Evolutionary conservation across 352 stramenopile species (phyloP).

Genomic region (Thalassiosira mediterranea): DNA sequence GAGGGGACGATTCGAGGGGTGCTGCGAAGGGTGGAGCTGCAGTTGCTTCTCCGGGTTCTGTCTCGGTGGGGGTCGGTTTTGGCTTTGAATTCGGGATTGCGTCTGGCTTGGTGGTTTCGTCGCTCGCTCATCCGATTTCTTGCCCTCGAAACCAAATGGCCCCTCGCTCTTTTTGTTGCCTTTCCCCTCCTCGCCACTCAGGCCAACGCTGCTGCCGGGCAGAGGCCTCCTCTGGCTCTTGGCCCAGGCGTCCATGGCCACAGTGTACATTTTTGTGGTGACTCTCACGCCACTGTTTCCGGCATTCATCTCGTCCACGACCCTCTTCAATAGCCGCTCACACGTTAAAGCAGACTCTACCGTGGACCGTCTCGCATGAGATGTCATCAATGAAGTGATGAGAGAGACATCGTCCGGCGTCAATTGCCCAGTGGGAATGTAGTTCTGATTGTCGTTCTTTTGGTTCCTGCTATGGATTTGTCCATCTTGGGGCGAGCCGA

Average conservation of each 20-base stretch:
- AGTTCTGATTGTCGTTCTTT: neutral
- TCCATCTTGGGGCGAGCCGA: conserved; percentile 12
- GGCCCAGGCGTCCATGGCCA: conserved; percentile 72
- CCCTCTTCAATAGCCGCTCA: conserved; percentile 67
- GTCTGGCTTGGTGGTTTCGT: neutral
- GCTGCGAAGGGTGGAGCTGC: conserved; percentile 16
- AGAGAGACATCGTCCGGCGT: conserved; percentile 62
- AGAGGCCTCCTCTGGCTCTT: conserved; percentile 58
- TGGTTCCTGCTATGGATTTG: neutral
- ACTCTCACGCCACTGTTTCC: conserved; percentile 51
- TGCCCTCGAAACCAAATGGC: conserved; percentile 18
- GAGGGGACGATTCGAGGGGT: neutral
- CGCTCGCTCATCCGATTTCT: neutral
- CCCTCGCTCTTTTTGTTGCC: neutral
- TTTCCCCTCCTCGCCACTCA: neutral
- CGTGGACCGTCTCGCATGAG: conserved; percentile 54
- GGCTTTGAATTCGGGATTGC: neutral
- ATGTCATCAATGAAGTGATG: conserved; percentile 63
- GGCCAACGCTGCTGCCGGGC: conserved; percentile 3
- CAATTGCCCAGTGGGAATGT: conserved; percentile 47
- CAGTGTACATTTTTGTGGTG: conserved; percentile 58
- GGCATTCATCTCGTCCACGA: conserved; percentile 71
- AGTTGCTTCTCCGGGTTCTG: conserved; percentile 11
- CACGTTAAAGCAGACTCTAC: conserved; percentile 55
- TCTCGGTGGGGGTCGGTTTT: neutral